Conservation (phyloP, 73 alveolate species). For the Effrenium voratum region DNA sequence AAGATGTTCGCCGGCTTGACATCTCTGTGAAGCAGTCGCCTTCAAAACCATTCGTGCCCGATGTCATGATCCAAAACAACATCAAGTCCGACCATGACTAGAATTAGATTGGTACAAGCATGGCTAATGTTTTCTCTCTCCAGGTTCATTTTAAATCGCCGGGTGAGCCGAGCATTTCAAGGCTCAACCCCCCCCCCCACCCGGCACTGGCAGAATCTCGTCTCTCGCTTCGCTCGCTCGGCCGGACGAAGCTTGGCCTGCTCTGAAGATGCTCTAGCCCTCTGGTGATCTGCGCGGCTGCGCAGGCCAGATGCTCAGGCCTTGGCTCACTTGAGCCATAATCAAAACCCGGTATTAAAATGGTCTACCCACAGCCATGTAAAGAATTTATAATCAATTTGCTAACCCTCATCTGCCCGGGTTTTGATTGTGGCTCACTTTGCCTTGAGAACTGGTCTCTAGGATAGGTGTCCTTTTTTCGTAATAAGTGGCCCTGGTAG, state of each 20-base stretch:
- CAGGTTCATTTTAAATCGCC: too few relatives aligned
- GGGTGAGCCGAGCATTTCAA: too few relatives aligned
- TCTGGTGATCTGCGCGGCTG: conserved; percentile 39
- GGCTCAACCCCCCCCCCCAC: neutral
- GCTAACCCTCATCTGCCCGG: too few relatives aligned
- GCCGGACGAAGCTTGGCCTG: too few relatives aligned
- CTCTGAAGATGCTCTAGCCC: conserved; percentile 58
- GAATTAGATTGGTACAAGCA: neutral
- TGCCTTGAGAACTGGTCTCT: too few relatives aligned
- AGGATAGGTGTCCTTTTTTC: too few relatives aligned
- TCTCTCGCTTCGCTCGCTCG: neutral
- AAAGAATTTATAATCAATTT: neutral
- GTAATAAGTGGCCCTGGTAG: too few relatives aligned
- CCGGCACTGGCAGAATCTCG: neutral
- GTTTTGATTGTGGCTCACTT: too few relatives aligned
- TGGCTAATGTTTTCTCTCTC: too few relatives aligned
- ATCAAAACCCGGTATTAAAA: neutral
- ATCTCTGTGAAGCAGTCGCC: conserved; percentile 96
- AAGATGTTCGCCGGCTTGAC: conserved; percentile 96
- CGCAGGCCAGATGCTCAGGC: conserved; percentile 36
- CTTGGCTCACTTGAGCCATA: neutral
- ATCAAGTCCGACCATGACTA: neutral
- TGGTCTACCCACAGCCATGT: neutral
- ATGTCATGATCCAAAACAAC: neutral
- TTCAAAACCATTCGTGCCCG: neutral